Evolutionary conservation across 495 filamentous ascomycete species (phyloP).

Genomic region (Penicillium egyptiacum): DNA sequence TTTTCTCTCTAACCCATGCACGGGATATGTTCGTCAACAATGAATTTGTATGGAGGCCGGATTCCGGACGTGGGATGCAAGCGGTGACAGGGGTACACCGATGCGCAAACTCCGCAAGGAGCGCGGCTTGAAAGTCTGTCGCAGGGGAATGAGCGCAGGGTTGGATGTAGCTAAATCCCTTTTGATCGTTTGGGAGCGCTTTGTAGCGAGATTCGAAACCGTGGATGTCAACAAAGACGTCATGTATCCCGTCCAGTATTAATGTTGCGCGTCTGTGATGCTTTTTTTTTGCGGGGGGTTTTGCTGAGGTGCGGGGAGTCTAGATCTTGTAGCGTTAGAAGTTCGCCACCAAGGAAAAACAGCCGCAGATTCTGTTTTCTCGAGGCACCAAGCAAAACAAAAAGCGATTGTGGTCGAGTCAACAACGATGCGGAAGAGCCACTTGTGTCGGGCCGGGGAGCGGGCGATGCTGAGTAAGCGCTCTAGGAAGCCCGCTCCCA

Average conservation of each 20-base stretch:
- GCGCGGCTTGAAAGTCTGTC: constrained; percentile 33
- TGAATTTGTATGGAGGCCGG: constrained; percentile 15
- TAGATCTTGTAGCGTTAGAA: constrained; percentile 2
- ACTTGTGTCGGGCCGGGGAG: constrained; percentile 31
- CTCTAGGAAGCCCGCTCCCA: neutral
- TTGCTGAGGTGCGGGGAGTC: constrained; percentile 5
- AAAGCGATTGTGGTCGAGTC: constrained; percentile 25
- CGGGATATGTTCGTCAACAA: constrained; percentile 21
- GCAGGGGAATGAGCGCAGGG: constrained; percentile 11
- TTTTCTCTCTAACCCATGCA: constrained; percentile 43
- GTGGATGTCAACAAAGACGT: constrained; percentile 47
- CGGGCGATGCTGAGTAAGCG: constrained; percentile 39
- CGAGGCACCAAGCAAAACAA: constrained; percentile 17
- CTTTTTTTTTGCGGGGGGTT: constrained; percentile 19
- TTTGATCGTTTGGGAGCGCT: constrained; percentile 14
- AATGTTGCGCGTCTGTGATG: constrained; percentile 28
- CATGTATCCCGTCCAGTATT: constrained; percentile 37
- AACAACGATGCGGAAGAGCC: constrained; percentile 41
- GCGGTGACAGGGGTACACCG: constrained; percentile 31
- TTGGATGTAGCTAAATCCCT: constrained; percentile 5
- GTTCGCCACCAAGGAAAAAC: constrained; percentile 5
- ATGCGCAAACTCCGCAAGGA: constrained; percentile 44
- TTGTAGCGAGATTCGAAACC: constrained; percentile 20
- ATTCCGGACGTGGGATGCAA: constrained; percentile 21
- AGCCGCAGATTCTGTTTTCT: constrained; percentile 9